Evolutionary conservation across 805 yeast genomes (phyloP), one percentile per base, ranked within the genome.

Genomic region (Zygoascus tannicola): DNA sequence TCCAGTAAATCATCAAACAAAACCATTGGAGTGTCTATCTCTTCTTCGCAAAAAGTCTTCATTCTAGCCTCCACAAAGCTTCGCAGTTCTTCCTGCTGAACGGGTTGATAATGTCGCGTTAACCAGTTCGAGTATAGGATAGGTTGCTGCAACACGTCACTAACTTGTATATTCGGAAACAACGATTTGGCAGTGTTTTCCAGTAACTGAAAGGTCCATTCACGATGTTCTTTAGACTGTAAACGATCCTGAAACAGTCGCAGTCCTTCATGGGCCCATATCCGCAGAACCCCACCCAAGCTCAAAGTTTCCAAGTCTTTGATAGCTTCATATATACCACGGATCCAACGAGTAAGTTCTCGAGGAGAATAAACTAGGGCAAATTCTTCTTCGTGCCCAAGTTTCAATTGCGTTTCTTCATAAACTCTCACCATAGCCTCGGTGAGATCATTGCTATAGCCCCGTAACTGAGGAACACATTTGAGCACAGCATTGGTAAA

Each of bases 281-380:
- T 47, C 35, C 86, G 64, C 0, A 82, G 57, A 18, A 86, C 58
- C 0, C 68, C 71, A 3, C 64, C 62, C 19, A 78, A 54, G 0
- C 60, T 47, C 5, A 68, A 49, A 12, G 63, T 56, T 1, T 66
- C 69, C 2, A 61, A 59, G 5, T 62, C 65, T 43, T 54, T 60
- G 26, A 74, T 53, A 0, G 78, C 76, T 30, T 71, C 74, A 38
- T 75, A 69, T 1, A 88, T 60, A n/a, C 95, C 94, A 46, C 82
- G 70, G 1, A 76, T 68, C 94, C 95, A 85, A 45, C 97, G 67
- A 0, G 97, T 86, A 12, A 88, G 68, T 58, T 88, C 97, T 59
- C 97, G 76, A 0, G 97, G 97, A 19, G 94, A 80, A 56, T 81
- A 82, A 0, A 85, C 65, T 54, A 86, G 85, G 56, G 84, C 90